phyloP scores from a whole-genome alignment of 192 early-diverging fungal species.

The Chytriomyces sp. region DNA sequence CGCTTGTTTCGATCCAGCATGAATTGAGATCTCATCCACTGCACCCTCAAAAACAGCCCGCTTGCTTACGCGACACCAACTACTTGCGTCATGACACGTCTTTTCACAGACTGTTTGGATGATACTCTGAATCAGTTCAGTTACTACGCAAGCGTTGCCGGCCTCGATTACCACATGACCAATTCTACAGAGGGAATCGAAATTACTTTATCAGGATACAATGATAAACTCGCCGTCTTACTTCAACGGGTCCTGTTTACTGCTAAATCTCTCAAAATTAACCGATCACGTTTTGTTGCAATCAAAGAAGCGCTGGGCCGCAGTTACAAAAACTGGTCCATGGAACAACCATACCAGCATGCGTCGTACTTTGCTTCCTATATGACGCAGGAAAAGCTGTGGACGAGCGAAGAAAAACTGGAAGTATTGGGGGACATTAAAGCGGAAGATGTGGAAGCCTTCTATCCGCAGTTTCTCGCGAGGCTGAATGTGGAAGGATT shows the following conservation, averaged over 20 bases:
- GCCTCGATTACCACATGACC: slow-evolving; percentile 76
- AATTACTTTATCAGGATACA: slow-evolving; percentile 81
- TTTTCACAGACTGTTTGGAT: slow-evolving; percentile 80
- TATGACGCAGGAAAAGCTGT: slow-evolving; percentile 79
- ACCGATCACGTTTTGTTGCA: slow-evolving; percentile 74
- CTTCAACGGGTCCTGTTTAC: slow-evolving; percentile 72
- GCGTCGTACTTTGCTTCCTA: slow-evolving; percentile 76
- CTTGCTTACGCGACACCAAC: slow-evolving; percentile 75
- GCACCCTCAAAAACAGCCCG: slow-evolving; percentile 47
- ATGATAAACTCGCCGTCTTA: slow-evolving; percentile 80
- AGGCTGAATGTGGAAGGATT: slow-evolving; percentile 77
- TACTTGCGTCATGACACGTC: slow-evolving; percentile 68
- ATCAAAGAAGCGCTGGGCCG: slow-evolving; percentile 80
- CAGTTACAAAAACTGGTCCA: slow-evolving; percentile 76
- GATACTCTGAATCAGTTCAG: slow-evolving; percentile 86
- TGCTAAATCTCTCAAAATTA: slow-evolving; percentile 68
- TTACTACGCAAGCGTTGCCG: slow-evolving; percentile 90
- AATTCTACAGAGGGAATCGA: slow-evolving; percentile 66
- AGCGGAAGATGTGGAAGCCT: slow-evolving; percentile 72
- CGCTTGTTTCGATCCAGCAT: slow-evolving; percentile 2
- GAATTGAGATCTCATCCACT: background rate
- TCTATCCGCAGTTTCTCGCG: slow-evolving; percentile 75
- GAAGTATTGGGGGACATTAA: slow-evolving; percentile 72
- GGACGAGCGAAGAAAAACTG: slow-evolving; percentile 80
- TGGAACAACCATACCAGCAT: slow-evolving; percentile 81